Evolutionary conservation across 2,329 filamentous ascomycete species (phyloP), one percentile per base, ranked within the genome.

Genomic region (Penicillium paneum): DNA sequence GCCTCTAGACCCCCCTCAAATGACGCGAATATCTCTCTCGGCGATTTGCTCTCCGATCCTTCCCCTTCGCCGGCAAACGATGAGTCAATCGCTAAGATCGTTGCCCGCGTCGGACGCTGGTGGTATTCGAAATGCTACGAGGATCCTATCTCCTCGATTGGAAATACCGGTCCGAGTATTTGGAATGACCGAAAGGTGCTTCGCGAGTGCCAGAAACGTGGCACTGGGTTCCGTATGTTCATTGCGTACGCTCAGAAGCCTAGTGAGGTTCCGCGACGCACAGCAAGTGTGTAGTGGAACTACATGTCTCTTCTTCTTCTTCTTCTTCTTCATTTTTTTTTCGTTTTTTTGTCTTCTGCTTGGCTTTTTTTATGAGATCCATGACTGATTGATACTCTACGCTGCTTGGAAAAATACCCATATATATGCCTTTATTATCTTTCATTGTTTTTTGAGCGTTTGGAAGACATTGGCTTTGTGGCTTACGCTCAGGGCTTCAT

Each of bases 111-210:
- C 11, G 93, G 91, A 2, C 83, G 94, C 40, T 97, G 93, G 91
- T 99, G 94, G 94, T 97, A 96, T 74, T 89, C 85, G 10, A 85
- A 89, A 49, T 97, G 93, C 77, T 97, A 97, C 71, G 93, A 97
- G 74, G 84, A 82, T 53, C 80, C 82, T 5, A 78, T 86, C 8
- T 72, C 83, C 55, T 69, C 73, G 1, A 74, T 46, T 2, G 71
- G 76, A 46, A 70, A 78, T 46, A 75, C 77, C 44, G 76, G 78
- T 42, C 83, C 74, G 56, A 87, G 88, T 70, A 89, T 97, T 62
- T 97, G 92, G 88, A 82, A 80, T 43, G 89, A 97, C 68, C 83
- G 81, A 52, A 81, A 81, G 10, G 75, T 97, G 28, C 77, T 97
- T 43, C 78, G 83, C 15, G 94, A 99, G 75, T 97, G 92, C 67